Percentiles rank a stretch among this genome's conserved stretches.
phyloP scores from a whole-genome alignment of 2,329 filamentous ascomycete species.

The Phialophora expanda region DNA sequence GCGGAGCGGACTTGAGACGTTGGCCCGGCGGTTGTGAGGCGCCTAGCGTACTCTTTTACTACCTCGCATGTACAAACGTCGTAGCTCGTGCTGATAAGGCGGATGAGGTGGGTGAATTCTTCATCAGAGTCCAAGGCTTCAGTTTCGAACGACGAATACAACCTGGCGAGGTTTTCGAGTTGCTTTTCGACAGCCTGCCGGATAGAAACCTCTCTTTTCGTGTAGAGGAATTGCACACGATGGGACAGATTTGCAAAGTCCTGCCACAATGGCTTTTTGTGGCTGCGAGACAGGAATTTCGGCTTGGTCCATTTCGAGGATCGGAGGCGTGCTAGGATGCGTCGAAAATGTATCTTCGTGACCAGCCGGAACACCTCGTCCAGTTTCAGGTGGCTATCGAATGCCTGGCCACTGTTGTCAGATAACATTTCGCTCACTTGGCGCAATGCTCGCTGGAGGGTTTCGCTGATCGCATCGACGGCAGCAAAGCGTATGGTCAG shows the following conservation, averaged over 20 bases:
- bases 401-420: too few species aligned
- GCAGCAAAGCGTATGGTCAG: conserved; percentile 29
- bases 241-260: conserved; percentile 30
- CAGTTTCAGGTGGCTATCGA: not conserved
- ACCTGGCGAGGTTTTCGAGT: conserved; percentile 12
- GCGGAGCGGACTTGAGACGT: conserved; percentile 30
- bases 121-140: not conserved
- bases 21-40: conserved; percentile 14
- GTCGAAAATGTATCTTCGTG: conserved; percentile 7
- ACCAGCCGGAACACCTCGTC: conserved; percentile 6
- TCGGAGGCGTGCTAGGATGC: conserved; percentile 25
- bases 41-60: conserved; percentile 14
- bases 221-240: conserved; percentile 29
- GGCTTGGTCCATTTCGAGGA: conserved; percentile 33
- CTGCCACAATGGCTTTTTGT: conserved; percentile 34
- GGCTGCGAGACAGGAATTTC: conserved; percentile 25
- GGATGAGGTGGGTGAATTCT: not conserved
- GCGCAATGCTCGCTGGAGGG: not conserved
- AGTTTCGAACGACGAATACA: conserved; percentile 26
- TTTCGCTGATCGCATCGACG: conserved; percentile 19
- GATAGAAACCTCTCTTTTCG: conserved; percentile 11
- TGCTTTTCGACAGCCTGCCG: conserved; percentile 17
- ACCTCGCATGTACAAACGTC: conserved; percentile 18
- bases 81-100: conserved; percentile 23
- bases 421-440: not conserved